Evolutionary conservation across 495 filamentous ascomycete species (phyloP), one percentile per base, ranked within the genome.

Genomic region (Filosporella fistucella): DNA sequence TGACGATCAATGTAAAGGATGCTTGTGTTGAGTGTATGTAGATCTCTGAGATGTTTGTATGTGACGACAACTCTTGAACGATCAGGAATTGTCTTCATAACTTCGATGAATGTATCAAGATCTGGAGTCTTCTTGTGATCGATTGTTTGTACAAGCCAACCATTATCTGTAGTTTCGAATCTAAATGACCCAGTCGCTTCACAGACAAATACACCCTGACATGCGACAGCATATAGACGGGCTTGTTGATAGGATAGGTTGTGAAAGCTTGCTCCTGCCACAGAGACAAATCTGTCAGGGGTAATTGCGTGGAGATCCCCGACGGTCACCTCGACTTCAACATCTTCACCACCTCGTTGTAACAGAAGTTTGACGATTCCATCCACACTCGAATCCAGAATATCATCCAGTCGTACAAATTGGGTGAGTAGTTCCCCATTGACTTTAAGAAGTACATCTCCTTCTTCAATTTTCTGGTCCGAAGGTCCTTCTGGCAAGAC

Each of bases 161-260:
- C 94, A 26, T 85, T 88, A 45, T 95, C 80, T 13, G 86, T 84
- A 56, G 83, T 87, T 55, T 99, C 93, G 42, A 97, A 87, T 40
- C 89, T 82, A 71, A 96, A 99, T 4, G 91, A 95, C 9, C 93
- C 94, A 8, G 89, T 86, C 2, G 94, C 87, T 63, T 99, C 93
- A 60, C 90, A 96, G 36, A 96, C 85, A 62, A 86, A 99, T 14
- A 99, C 93, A 26, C 93, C 89, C 57, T 89, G 86, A 49, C 85
- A 84, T 3, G 93, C 79, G 33, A 98, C 89, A 25, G 90, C 93
- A 62, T 96, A 97, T 2, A 96, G 73, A 4, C 93, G 85, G 12
- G 94, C 86, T 62, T 95, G 86, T 62, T 97, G 94, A 67, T 99
- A 99, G 0, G 93, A 99, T 13, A 97, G 74, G 61, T 94, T 75